Conservation (phyloP, 2,329 filamentous ascomycete species). For the Nemania diffusa region DNA sequence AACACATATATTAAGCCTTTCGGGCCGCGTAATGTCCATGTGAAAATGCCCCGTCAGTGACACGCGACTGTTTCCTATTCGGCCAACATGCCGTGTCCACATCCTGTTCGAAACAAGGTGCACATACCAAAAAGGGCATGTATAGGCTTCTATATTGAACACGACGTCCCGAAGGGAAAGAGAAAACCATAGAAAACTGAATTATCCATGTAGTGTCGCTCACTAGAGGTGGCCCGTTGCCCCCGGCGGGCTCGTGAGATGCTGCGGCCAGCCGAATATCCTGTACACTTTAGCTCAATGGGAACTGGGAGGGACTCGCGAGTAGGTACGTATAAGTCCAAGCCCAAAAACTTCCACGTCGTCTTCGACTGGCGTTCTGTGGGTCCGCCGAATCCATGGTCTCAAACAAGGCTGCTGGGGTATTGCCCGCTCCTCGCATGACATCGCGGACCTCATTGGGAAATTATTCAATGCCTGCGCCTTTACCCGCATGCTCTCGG, state of each 20-base stretch:
- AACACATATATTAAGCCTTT: slow-evolving; percentile 35
- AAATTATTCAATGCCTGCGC: slow-evolving; percentile 55
- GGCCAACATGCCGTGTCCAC: slow-evolving; percentile 31
- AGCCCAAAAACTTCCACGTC: slow-evolving; percentile 39
- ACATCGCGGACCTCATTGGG: slow-evolving; percentile 56
- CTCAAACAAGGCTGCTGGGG: slow-evolving; percentile 41
- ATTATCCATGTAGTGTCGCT: slow-evolving; percentile 4
- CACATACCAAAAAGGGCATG: slow-evolving; percentile 22
- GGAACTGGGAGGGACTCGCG: slow-evolving; percentile 6
- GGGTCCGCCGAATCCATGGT: slow-evolving; percentile 44
- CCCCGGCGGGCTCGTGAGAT: slow-evolving; percentile 9
- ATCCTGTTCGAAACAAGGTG: slow-evolving; percentile 27
- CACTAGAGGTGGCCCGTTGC: slow-evolving; percentile 9
- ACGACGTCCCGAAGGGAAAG: slow-evolving; percentile 2
- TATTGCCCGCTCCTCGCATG: slow-evolving; percentile 53
- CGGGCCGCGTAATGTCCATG: slow-evolving; percentile 36
- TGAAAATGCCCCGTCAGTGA: slow-evolving; percentile 32
- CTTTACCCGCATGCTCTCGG: slow-evolving; percentile 49
- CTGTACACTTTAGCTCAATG: not conserved
- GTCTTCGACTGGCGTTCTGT: slow-evolving; percentile 58
- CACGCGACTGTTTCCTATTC: slow-evolving; percentile 38
- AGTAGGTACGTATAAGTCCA: not conserved
- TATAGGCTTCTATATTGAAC: slow-evolving; percentile 17
- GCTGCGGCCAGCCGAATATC: slow-evolving; percentile 9
- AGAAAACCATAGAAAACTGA: slow-evolving; percentile 3